Evolutionary conservation across 2,329 filamentous ascomycete genomes (phyloP).

Genomic region (Venturiaceae sp.): DNA sequence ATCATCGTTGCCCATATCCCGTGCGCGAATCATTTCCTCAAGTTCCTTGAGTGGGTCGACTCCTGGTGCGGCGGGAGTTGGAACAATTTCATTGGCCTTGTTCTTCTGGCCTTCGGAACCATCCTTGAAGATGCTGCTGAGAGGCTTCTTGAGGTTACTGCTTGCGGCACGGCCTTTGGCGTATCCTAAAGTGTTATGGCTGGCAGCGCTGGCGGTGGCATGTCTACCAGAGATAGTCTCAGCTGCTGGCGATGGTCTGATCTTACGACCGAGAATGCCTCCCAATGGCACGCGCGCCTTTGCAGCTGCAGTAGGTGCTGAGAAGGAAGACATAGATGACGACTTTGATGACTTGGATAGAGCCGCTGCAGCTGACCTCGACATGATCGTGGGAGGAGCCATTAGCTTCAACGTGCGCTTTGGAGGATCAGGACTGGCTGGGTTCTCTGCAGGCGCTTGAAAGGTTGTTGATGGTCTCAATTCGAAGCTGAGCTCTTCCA

Average conservation of each 20-base stretch:
- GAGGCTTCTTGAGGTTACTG: slow-evolving; percentile 5
- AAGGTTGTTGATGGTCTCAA: not conserved
- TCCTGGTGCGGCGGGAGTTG: not conserved
- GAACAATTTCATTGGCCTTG: not conserved
- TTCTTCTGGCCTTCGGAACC: not conserved
- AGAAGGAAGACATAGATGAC: not conserved
- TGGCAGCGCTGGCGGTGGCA: slow-evolving; percentile 1
- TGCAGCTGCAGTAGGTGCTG: slow-evolving; percentile 2
- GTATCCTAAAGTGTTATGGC: slow-evolving; percentile 9
- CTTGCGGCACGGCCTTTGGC: slow-evolving; percentile 6
- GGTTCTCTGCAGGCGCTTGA: not conserved
- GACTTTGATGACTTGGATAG: not conserved
- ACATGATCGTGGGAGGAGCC: slow-evolving; percentile 2
- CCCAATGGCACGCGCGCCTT: slow-evolving; percentile 1
- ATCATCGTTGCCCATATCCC: not conserved
- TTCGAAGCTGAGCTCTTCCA: not conserved
- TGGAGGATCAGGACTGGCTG: not conserved
- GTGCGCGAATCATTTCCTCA: slow-evolving; percentile 1
- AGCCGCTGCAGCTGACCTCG: not conserved
- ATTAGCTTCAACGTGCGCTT: not conserved
- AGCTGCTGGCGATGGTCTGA: not conserved
- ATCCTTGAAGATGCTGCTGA: not conserved
- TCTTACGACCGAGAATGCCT: not conserved
- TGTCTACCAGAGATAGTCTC: not conserved
- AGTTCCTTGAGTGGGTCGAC: slow-evolving; percentile 2